Conservation (phyloP, 1,284 basidiomycete species). For the Malassezia sympodialis region DNA sequence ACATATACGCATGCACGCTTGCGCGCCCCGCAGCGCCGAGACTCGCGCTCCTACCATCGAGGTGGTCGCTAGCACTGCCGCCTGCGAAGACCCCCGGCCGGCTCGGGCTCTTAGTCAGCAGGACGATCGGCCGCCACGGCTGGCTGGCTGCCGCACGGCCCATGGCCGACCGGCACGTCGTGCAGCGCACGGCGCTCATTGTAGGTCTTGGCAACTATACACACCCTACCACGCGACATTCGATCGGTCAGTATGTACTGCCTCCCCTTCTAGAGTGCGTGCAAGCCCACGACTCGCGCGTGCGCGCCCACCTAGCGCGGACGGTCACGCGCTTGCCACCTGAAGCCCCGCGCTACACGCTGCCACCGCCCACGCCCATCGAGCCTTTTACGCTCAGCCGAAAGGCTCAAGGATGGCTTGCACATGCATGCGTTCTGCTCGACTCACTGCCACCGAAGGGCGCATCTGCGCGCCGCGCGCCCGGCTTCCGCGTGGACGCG, state of each 20-base stretch:
- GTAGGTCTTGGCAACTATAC: constrained; percentile 17
- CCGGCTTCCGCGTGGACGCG: neutral
- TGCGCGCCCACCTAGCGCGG: constrained; percentile 1
- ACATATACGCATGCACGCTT: neutral
- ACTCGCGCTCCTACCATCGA: neutral
- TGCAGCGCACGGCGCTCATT: constrained; percentile 7
- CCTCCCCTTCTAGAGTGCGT: neutral
- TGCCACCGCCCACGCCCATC: neutral
- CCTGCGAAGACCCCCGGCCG: neutral
- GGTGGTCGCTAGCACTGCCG: neutral
- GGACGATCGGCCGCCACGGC: neutral
- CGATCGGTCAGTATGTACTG: constrained; percentile 15
- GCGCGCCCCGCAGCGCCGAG: neutral
- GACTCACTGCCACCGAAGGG: constrained; percentile 11
- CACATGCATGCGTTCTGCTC: constrained; percentile 7
- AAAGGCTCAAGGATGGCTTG: constrained; percentile 10
- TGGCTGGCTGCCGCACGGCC: neutral
- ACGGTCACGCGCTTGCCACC: constrained; percentile 1
- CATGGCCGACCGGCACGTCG: constrained; percentile 7
- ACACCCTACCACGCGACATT: constrained; percentile 15
- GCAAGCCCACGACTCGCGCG: neutral
- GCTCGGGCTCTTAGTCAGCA: constrained; percentile 12
- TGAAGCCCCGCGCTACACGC: neutral
- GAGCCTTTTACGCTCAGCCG: constrained; percentile 1
- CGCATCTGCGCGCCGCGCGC: neutral